Evolutionary conservation across 1,139 yeast species (phyloP).

Genomic region (Taphrina confusa): DNA sequence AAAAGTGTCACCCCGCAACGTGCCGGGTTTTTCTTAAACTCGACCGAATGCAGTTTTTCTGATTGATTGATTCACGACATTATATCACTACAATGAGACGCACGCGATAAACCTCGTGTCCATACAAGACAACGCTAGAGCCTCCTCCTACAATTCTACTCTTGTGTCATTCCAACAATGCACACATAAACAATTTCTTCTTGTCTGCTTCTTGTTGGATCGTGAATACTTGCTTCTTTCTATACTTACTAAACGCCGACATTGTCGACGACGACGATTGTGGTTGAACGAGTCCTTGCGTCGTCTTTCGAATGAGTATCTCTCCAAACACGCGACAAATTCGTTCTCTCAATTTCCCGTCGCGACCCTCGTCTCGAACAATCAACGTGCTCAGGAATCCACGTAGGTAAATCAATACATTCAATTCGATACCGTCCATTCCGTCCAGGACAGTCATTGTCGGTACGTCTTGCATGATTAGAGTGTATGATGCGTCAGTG

Average conservation of each 20-base stretch:
- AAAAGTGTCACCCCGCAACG: too few relatives aligned
- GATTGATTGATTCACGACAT: too few relatives aligned
- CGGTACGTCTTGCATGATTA: slow-evolving; percentile 11
- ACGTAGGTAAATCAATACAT: slow-evolving; percentile 31
- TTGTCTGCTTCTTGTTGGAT: not conserved
- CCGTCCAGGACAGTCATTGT: slow-evolving; percentile 26
- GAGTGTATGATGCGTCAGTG: slow-evolving; percentile 10
- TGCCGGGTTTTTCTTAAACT: too few relatives aligned
- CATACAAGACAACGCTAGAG: too few relatives aligned
- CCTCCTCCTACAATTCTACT: too few relatives aligned
- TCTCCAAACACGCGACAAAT: not conserved
- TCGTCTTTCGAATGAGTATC: not conserved
- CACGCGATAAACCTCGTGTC: too few relatives aligned
- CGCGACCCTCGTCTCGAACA: not conserved
- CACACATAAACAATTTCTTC: not conserved
- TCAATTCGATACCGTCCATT: slow-evolving; percentile 15
- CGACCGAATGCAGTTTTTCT: too few relatives aligned
- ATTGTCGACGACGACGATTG: too few relatives aligned
- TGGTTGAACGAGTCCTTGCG: too few relatives aligned
- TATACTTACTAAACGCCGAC: not conserved
- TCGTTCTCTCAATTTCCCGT: slow-evolving; percentile 1
- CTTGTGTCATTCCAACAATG: too few relatives aligned
- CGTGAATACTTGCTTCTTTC: not conserved
- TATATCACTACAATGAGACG: too few relatives aligned
- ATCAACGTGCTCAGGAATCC: slow-evolving; percentile 19